Evolutionary conservation across 768 basidiomycete genomes (phyloP).

Genomic region (Austroboletus festivus): DNA sequence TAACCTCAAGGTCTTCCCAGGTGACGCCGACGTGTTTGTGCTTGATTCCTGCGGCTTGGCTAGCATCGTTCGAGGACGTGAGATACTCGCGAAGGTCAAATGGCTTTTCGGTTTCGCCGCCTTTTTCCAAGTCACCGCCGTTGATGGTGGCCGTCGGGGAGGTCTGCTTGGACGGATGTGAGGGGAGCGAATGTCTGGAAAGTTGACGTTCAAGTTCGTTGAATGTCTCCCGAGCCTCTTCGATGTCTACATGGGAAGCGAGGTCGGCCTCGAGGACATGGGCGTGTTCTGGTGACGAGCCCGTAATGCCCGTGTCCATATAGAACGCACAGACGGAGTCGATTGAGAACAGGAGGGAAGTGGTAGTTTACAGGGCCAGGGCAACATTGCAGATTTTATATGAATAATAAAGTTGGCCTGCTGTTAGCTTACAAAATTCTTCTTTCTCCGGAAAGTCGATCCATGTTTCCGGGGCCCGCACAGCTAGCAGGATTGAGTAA

Average conservation of each 20-base stretch:
- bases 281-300: conserved; percentile 10
- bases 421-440: conserved; percentile 16
- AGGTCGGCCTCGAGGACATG: conserved; percentile 22
- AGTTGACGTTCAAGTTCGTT: conserved; percentile 48
- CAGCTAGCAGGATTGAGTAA: no score
- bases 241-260: conserved; percentile 45
- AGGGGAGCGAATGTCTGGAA: conserved; percentile 12
- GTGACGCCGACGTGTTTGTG: conserved; percentile 75
- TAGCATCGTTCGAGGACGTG: conserved; percentile 61
- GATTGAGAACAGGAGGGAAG: not conserved
- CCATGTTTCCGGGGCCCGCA: not conserved
- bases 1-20: conserved; percentile 68
- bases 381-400: not conserved
- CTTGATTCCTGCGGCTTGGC: conserved; percentile 61
- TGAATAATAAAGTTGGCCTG: conserved; percentile 9
- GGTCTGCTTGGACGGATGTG: conserved; percentile 13
- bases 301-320: conserved; percentile 8
- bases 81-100: conserved; percentile 73
- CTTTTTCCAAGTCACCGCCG: conserved; percentile 41
- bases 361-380: not conserved
- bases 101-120: conserved; percentile 30
- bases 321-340: not conserved
- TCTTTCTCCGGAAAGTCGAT: not conserved
- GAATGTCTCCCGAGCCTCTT: conserved; percentile 50
- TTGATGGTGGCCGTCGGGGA: conserved; percentile 26